A percentile compares a stretch with the other conserved stretches of the same genome.
Evolutionary conservation across 2,329 filamentous ascomycete species (phyloP).

Genomic region (Fusarium fujikuroi): DNA sequence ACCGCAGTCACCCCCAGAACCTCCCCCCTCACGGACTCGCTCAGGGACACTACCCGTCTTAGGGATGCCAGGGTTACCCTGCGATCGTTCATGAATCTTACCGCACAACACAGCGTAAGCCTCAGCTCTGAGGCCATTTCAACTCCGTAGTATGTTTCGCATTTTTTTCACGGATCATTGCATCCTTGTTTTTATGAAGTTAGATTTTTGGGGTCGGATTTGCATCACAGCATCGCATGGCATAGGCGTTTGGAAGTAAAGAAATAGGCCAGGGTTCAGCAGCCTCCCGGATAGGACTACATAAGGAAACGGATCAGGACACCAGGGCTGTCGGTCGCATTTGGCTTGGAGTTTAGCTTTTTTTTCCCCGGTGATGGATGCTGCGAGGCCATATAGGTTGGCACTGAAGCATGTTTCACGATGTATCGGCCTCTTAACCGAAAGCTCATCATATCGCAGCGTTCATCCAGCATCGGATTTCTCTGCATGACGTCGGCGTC

Average conservation of each 20-base stretch:
- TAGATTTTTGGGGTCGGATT: slow-evolving; percentile 35
- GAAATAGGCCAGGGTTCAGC: slow-evolving; percentile 22
- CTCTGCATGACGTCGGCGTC: background rate
- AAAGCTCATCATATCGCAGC: slow-evolving; percentile 4
- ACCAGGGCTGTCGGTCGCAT: slow-evolving; percentile 32
- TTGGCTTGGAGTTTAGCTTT: slow-evolving; percentile 26
- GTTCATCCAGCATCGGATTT: slow-evolving; percentile 3
- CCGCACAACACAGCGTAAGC: background rate
- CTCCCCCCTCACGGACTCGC: slow-evolving; percentile 40
- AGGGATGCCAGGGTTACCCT: slow-evolving; percentile 44
- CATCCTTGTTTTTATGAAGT: slow-evolving; percentile 28
- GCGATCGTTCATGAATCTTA: background rate
- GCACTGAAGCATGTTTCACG: slow-evolving; percentile 10
- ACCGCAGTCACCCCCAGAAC: slow-evolving; percentile 47
- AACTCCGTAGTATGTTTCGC: slow-evolving; percentile 2
- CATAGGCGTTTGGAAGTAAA: slow-evolving; percentile 46
- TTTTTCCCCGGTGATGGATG: background rate
- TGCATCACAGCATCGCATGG: slow-evolving; percentile 46
- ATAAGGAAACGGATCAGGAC: slow-evolving; percentile 17
- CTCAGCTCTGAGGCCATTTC: slow-evolving; percentile 11
- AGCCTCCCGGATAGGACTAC: slow-evolving; percentile 22
- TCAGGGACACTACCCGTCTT: slow-evolving; percentile 51
- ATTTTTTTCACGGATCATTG: slow-evolving; percentile 22
- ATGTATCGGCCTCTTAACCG: slow-evolving; percentile 3
- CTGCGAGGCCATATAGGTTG: background rate